Percentiles rank a stretch among this genome's conserved stretches.
Conservation (phyloP, 2,329 filamentous ascomycete species). For the Pseudogymnoascus sp. region DNA sequence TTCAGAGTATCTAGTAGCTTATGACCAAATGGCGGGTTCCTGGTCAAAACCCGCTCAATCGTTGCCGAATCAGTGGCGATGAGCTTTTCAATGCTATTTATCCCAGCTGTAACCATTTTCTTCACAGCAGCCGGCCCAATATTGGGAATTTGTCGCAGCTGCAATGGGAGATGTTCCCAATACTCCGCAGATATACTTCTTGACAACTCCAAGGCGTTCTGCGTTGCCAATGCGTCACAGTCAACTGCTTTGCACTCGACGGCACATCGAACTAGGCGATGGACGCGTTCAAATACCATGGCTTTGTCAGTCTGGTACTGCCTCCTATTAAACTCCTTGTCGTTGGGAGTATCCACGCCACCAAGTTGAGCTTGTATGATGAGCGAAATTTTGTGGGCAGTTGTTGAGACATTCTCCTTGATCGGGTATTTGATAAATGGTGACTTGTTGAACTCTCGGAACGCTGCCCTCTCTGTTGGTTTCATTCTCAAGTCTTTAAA, state of each 20-base stretch:
- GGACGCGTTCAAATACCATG: conserved; percentile 58
- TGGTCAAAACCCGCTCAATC: conserved; percentile 69
- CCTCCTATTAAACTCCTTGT: conserved; percentile 44
- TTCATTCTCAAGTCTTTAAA: conserved; percentile 67
- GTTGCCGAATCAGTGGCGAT: conserved; percentile 56
- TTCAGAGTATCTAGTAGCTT: conserved; percentile 56
- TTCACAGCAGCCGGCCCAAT: conserved; percentile 69
- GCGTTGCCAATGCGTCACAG: conserved; percentile 56
- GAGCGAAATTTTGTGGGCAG: conserved; percentile 67
- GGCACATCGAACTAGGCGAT: conserved; percentile 64
- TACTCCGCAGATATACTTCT: conserved; percentile 64
- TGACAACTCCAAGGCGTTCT: conserved; percentile 66
- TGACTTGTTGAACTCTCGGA: conserved; percentile 64
- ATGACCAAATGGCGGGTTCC: conserved; percentile 75
- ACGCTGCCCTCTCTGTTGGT: conserved; percentile 57
- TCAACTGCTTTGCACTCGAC: conserved; percentile 59
- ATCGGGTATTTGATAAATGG: conserved; percentile 62
- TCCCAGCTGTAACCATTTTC: conserved; percentile 62
- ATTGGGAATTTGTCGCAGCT: conserved; percentile 74
- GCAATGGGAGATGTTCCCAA: conserved; percentile 71
- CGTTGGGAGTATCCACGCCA: conserved; percentile 51
- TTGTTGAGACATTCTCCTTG: conserved; percentile 54
- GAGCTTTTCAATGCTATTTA: conserved; percentile 65
- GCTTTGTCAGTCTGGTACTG: conserved; percentile 53
- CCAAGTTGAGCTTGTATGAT: conserved; percentile 71